Base-by-base conservation (phyloP, 75 land plant species). In the Ceratopteris richardii region DNA sequence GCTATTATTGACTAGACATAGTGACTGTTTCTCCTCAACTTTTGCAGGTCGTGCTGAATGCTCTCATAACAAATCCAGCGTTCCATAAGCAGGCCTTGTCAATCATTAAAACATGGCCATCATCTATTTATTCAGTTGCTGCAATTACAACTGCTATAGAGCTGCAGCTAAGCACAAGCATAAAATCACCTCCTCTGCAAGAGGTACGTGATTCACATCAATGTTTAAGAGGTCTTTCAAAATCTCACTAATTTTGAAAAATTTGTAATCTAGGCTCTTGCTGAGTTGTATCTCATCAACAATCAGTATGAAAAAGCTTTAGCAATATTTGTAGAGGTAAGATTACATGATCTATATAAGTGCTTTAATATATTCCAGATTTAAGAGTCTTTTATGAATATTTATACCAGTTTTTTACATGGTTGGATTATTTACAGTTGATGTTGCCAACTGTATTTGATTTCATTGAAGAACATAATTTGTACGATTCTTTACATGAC, bases 311-410 rank as follows among this genome's bases (percentile, higher is more conserved):
- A 90, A 58, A 83, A 80, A 66, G 91, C 90, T 23, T 73, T 86
- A 53, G 36, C 78, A 31, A 64, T 95, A 14, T 84, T 76, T 78
- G 90, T 95, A 59, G 99, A 95, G 83, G 99, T 94, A 81, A 67
- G 84, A 51, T 29, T 42, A 3, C 18, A 60, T 43, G 16, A 30
- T 36, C n/a, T n/a, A n/a, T n/a, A n/a, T n/a, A n/a, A n/a, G n/a
- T n/a, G n/a, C n/a, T n/a, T n/a, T n/a, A 31, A 58, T 30, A 58
- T 58, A 23, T 40, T 40, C 42, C 14, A 14, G 42, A 9, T 14
- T 10, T 10, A 40, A 40, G 14, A 40, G 42, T 40, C 14, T 40
- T 10, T 10, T 9, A 40, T 9, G 14, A 40, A 40, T 40, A 14
- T 60, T 25, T 48, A 62, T 36, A 42, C 43, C 13, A 28, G 9